These are phyloP conservation scores for Rhizomucor pusillus DNA, from an alignment of 371 early-diverging fungal species.

Conservation along the genomic window DNA sequence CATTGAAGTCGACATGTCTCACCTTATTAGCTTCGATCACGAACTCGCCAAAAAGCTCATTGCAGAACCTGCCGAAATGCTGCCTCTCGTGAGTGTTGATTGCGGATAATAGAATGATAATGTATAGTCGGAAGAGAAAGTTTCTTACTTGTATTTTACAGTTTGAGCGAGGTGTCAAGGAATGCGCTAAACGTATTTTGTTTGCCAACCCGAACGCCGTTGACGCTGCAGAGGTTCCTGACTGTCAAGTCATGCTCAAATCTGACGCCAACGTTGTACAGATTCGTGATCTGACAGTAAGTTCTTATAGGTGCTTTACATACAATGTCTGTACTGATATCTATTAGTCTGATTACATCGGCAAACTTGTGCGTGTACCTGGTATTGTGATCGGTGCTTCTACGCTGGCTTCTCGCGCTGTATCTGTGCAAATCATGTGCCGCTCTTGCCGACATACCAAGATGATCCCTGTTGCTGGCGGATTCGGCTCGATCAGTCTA, in stretches of 20 bases:
- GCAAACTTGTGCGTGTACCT: conserved; percentile 92
- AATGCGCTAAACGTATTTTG: conserved; percentile 66
- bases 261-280: conserved; percentile 83
- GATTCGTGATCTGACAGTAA: conserved; percentile 82
- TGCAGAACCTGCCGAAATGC: conserved; percentile 74
- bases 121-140: background rate
- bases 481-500: conserved; percentile 79
- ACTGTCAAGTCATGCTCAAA: conserved; percentile 85
- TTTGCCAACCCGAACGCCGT: conserved; percentile 40
- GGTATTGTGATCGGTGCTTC: conserved; percentile 98
- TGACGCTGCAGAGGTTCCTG: conserved; percentile 57
- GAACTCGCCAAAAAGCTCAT: conserved; percentile 78
- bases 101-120: background rate
- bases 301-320: background rate
- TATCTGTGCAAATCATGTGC: conserved; percentile 86
- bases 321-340: background rate
- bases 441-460: conserved; percentile 81
- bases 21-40: conserved; percentile 80
- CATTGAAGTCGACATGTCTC: conserved; percentile 84
- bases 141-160: conserved; percentile 14
- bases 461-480: conserved; percentile 77
- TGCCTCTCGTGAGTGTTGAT: conserved; percentile 67
- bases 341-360: conserved; percentile 80
- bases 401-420: conserved; percentile 87
- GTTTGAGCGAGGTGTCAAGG: conserved; percentile 87